phyloP scores from a whole-genome alignment of 805 yeast species.

The Zygosaccharomyces gambellarensis region DNA sequence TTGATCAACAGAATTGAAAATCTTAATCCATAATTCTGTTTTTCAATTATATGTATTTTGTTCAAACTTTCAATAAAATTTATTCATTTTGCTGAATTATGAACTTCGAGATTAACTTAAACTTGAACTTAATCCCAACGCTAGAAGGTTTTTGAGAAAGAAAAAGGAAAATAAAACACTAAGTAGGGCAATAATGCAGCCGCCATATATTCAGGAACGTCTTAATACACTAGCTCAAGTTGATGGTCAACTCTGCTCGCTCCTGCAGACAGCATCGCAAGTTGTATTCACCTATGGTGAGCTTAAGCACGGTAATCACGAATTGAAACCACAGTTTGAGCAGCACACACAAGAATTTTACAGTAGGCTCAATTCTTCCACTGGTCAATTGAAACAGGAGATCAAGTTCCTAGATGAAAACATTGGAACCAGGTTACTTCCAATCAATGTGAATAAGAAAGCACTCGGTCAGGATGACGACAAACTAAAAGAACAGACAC shows the following conservation, averaged over 20 bases:
- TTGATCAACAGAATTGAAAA: constrained; percentile 11
- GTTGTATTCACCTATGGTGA: constrained; percentile 30
- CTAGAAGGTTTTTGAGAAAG: not conserved
- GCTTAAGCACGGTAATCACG: constrained; percentile 30
- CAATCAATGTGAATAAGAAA: constrained; percentile 31
- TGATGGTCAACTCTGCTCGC: constrained; percentile 25
- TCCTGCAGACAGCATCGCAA: constrained; percentile 30
- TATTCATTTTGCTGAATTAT: not conserved
- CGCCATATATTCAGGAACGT: constrained; percentile 30
- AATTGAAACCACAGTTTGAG: constrained; percentile 28
- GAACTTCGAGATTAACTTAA: not conserved
- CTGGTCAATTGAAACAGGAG: constrained; percentile 24
- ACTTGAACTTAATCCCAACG: not conserved
- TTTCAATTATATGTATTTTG: no score
- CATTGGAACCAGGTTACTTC: constrained; percentile 29
- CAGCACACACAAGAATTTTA: constrained; percentile 28
- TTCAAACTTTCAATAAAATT: no score
- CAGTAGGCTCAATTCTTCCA: constrained; percentile 22
- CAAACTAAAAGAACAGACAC: constrained; percentile 28
- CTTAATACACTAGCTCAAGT: constrained; percentile 26
- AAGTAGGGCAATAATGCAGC: constrained; percentile 20
- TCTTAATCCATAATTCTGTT: no score
- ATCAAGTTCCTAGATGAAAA: constrained; percentile 30
- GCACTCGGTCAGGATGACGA: constrained; percentile 34
- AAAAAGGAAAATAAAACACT: not conserved